phyloP scores from a whole-genome alignment of 1,284 basidiomycete species.

The Ceratobasidium theobromae region DNA sequence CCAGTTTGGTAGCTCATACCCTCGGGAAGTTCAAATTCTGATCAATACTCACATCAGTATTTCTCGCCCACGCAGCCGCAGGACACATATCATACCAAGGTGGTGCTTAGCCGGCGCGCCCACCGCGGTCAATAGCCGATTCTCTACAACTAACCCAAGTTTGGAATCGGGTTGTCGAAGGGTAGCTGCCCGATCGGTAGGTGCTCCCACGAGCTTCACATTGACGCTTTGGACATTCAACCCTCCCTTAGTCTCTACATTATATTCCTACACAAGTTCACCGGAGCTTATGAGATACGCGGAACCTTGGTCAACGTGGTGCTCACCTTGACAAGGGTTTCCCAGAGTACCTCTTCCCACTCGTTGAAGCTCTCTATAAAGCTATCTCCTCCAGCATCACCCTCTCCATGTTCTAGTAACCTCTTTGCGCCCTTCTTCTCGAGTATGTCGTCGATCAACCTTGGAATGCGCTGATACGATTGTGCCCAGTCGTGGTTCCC shows the following conservation, averaged over 20 bases:
- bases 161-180: slow-evolving; percentile 18
- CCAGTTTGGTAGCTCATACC: slow-evolving; percentile 26
- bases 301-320: neutral
- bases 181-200: slow-evolving; percentile 9
- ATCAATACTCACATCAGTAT: neutral
- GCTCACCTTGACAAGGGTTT: slow-evolving; percentile 38
- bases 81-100: neutral
- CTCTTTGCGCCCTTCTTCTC: slow-evolving; percentile 48
- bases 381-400: slow-evolving; percentile 49
- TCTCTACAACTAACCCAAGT: slow-evolving; percentile 13
- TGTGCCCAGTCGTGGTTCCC: slow-evolving; percentile 57
- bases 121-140: slow-evolving; percentile 12
- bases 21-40: slow-evolving; percentile 25
- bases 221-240: neutral
- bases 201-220: slow-evolving; percentile 1
- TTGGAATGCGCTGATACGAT: slow-evolving; percentile 57
- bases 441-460: slow-evolving; percentile 47
- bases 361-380: slow-evolving; percentile 54
- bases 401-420: slow-evolving; percentile 47
- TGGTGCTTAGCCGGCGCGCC: slow-evolving; percentile 24
- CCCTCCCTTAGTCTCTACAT: neutral
- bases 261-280: slow-evolving; percentile 14
- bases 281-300: too few species aligned
- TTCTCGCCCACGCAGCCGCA: too few species aligned
- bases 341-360: slow-evolving; percentile 50